A percentile compares a stretch with the other conserved stretches of the same genome.
phyloP scores from a whole-genome alignment of 2,329 filamentous ascomycete species.

The Cercospora janseana region DNA sequence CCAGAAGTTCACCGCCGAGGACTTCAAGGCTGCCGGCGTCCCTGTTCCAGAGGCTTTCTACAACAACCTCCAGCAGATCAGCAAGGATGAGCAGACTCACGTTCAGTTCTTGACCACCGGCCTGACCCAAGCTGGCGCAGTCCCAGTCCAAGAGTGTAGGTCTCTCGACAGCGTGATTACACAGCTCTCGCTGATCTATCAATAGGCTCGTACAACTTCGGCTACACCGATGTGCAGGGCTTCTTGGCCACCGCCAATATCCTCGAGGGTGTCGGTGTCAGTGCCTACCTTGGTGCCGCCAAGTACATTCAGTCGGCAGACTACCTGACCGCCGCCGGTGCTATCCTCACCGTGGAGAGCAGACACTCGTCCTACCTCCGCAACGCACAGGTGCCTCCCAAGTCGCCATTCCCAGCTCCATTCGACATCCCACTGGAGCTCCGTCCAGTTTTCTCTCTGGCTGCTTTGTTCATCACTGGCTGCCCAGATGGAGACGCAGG shows the following conservation, averaged over 20 bases:
- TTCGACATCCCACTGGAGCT: conserved; percentile 61
- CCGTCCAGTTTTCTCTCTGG: conserved; percentile 63
- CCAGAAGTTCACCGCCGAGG: conserved; percentile 56
- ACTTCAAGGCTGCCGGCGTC: conserved; percentile 50
- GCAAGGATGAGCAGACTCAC: conserved; percentile 57
- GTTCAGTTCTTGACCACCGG: conserved; percentile 55
- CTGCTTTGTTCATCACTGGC: conserved; percentile 58
- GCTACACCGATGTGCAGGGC: conserved; percentile 34
- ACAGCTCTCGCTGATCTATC: too few relatives aligned
- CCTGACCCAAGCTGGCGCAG: conserved; percentile 47
- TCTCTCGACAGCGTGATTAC: too few relatives aligned
- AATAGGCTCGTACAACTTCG: conserved; percentile 59
- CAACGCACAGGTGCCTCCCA: conserved; percentile 32
- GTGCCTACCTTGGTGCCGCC: conserved; percentile 62
- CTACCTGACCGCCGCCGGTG: conserved; percentile 61
- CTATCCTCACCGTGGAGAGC: conserved; percentile 64
- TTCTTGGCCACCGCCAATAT: conserved; percentile 56
- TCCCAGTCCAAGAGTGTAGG: conserved; percentile 55
- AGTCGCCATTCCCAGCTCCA: conserved; percentile 55
- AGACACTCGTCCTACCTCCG: conserved; percentile 62
- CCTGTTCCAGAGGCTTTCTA: conserved; percentile 50
- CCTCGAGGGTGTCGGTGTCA: conserved; percentile 58
- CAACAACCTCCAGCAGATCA: conserved; percentile 57
- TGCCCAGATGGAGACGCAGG: conserved; percentile 58
- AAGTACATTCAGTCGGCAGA: conserved; percentile 56